Evolutionary conservation across 768 basidiomycete genomes (phyloP), one percentile per base, ranked within the genome.

Genomic region (Rubroboletus satanas): DNA sequence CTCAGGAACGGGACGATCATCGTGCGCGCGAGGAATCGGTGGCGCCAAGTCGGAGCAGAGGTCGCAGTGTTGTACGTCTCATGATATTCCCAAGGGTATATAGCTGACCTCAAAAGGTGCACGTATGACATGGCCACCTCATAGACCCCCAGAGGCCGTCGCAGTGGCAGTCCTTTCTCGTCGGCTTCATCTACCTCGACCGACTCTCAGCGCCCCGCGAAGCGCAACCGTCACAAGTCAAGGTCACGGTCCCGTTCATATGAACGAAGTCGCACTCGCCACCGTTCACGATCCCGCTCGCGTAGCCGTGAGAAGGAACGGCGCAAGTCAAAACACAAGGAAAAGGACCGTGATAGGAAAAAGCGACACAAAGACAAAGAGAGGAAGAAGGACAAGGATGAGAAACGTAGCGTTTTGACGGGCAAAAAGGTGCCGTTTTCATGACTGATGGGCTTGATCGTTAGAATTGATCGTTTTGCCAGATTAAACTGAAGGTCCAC

Each of bases 401-500:
- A 81, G 53, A 70, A 76, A 43, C 72, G 82, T 21, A 85, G 83
- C 59, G 71, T 82, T 29, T 59, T 85, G 56, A 85, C 83, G 4
- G 83, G 83, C 0, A 84, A 84, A 62, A 84, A 83, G 80, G 83
- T 80, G 26, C 49, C 53, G 3, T 32, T 11, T 14, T n/a, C 9
- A 2, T 14, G 4, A 15, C 6, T 12, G 0, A n/a, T 12, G 7
- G 2, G 3, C 4, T 17, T 3, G 39, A 54, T 0, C 35, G 17
- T 21, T 31, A 4, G 41, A 15, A 38, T 29, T 49, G 4, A 58
- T 2, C 4, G 3, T 41, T 7, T 21, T 41, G 23, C 18, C 54
- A 84, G 83, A 84, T 84, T 45, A 84, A 84, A 64, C 66, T 84
- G 39, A 84, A 83, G 65, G 79, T 85, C 12, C 81, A 80, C 72